Conservation (phyloP, 371 early-diverging fungal genomes). For the Conidiobolus coronatus region DNA sequence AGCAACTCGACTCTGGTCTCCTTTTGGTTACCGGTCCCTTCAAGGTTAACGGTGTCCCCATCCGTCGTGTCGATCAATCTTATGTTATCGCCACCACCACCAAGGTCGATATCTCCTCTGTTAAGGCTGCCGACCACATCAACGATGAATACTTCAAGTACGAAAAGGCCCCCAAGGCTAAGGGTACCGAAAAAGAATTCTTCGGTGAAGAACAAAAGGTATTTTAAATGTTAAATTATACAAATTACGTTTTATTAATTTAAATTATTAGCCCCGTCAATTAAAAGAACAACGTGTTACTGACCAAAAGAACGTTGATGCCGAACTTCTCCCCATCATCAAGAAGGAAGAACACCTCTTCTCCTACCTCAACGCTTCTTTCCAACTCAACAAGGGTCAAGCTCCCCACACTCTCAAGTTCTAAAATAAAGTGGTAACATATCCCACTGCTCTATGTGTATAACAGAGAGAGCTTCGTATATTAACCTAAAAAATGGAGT, state of each 20-base stretch:
- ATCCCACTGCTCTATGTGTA: no score
- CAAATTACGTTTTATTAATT: not conserved
- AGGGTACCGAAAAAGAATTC: constrained; percentile 70
- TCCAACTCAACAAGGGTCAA: constrained; percentile 84
- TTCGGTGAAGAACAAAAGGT: constrained; percentile 25
- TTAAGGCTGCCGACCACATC: constrained; percentile 55
- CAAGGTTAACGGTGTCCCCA: constrained; percentile 95
- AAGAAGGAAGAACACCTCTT: constrained; percentile 64
- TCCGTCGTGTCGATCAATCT: constrained; percentile 94
- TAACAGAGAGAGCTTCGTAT: no score
- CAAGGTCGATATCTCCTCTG: constrained; percentile 66
- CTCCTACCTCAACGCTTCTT: constrained; percentile 65
- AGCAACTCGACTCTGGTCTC: constrained; percentile 85
- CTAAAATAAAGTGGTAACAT: constrained; percentile 20
- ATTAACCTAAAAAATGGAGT: no score
- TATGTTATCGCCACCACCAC: constrained; percentile 97
- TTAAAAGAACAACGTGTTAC: constrained; percentile 30
- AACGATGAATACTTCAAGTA: constrained; percentile 81
- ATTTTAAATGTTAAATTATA: no score
- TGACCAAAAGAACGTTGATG: constrained; percentile 77
- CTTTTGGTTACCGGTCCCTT: constrained; percentile 93
- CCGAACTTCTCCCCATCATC: constrained; percentile 48
- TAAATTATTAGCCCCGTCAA: not conserved
- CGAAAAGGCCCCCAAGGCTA: constrained; percentile 40
- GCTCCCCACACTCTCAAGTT: constrained; percentile 83